phyloP scores from a whole-genome alignment of 306 rosid species.

The Cajanus cajan region DNA sequence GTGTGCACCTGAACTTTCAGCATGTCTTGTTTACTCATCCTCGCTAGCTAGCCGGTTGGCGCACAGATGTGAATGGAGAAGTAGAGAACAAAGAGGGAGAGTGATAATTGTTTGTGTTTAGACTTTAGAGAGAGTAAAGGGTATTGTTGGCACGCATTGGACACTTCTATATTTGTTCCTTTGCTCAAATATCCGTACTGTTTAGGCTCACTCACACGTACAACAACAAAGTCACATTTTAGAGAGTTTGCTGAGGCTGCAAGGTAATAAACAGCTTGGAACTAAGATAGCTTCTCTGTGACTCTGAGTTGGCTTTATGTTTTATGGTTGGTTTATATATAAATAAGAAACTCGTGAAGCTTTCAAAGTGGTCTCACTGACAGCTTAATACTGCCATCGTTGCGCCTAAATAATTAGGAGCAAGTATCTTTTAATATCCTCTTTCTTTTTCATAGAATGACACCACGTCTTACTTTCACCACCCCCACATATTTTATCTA shows the following conservation, averaged over 20 bases:
- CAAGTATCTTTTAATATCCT: not conserved
- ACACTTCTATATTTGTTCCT: conserved; percentile 37
- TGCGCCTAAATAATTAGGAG: conserved; percentile 14
- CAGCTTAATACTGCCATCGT: conserved; percentile 32
- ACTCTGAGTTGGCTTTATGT: conserved; percentile 33
- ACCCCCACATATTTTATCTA: not conserved
- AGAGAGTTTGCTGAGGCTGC: conserved; percentile 19
- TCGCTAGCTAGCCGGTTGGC: not conserved
- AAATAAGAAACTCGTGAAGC: not conserved
- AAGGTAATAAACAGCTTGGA: conserved; percentile 37
- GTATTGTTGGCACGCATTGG: conserved; percentile 41
- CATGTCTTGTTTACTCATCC: conserved; percentile 80
- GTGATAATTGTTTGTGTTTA: conserved; percentile 23
- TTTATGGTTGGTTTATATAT: conserved; percentile 21
- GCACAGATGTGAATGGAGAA: conserved; percentile 10
- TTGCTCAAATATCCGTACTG: conserved; percentile 43
- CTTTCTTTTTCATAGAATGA: not conserved
- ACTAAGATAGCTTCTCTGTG: conserved; percentile 7
- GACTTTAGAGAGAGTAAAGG: conserved; percentile 36
- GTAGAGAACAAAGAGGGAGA: not conserved
- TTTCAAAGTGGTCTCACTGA: conserved; percentile 29
- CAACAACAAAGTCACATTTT: conserved; percentile 28
- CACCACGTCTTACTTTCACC: not conserved
- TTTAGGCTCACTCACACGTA: conserved; percentile 4
- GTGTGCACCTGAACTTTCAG: conserved; percentile 70